Evolutionary conservation across 2,329 filamentous ascomycete genomes (phyloP).

Genomic region (Camptophora hylomeconis): DNA sequence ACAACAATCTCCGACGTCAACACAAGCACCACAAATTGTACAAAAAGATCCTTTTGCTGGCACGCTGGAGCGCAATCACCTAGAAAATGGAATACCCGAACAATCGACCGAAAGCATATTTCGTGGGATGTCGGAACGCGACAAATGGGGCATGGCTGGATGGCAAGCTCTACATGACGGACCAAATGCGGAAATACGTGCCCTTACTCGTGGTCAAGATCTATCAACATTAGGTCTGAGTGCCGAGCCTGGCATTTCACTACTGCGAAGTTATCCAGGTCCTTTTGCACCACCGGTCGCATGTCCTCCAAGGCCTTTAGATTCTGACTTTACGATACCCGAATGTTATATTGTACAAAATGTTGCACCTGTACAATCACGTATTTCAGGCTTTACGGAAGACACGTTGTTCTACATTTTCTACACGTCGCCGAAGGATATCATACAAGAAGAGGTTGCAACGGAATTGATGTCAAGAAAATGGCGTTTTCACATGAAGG

Average conservation of each 20-base stretch:
- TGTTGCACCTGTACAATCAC: conserved; percentile 46
- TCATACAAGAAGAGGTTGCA: conserved; percentile 53
- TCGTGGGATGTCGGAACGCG: conserved; percentile 24
- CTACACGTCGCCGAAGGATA: conserved; percentile 53
- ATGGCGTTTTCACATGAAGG: conserved; percentile 40
- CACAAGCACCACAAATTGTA: not conserved
- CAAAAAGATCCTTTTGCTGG: conserved; percentile 12
- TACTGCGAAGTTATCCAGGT: conserved; percentile 51
- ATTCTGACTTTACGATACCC: conserved; percentile 51
- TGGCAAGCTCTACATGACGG: conserved; percentile 39
- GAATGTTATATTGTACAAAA: conserved; percentile 54
- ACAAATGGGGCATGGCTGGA: conserved; percentile 47
- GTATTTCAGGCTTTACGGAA: conserved; percentile 46
- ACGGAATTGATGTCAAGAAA: conserved; percentile 45
- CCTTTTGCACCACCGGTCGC: conserved; percentile 47
- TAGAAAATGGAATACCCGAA: conserved; percentile 17
- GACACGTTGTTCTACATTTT: conserved; percentile 60
- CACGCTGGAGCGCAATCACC: conserved; percentile 25
- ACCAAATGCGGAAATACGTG: conserved; percentile 41
- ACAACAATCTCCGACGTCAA: conserved; percentile 4
- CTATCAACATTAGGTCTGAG: conserved; percentile 51
- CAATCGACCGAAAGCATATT: conserved; percentile 24
- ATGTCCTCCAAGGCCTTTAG: conserved; percentile 38
- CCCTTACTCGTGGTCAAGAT: conserved; percentile 50
- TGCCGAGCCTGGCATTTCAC: conserved; percentile 42